Conservation (phyloP, 805 yeast genomes). For the Candida railenensis region DNA sequence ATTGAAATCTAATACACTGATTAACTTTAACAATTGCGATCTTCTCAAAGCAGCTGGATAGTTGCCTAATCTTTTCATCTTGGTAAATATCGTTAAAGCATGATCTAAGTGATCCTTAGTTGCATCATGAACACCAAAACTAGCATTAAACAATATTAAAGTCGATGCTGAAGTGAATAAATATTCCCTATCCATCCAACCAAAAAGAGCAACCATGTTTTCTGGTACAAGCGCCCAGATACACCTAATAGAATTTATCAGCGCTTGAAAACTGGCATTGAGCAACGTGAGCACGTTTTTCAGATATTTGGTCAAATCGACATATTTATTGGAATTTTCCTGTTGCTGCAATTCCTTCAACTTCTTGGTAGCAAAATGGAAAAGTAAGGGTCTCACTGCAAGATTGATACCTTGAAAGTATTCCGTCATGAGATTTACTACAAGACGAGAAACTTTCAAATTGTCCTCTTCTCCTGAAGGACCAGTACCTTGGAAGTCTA, state of each 20-base stretch:
- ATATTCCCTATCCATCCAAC: slow-evolving; percentile 85
- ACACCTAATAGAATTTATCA: slow-evolving; percentile 70
- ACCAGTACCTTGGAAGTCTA: slow-evolving; percentile 49
- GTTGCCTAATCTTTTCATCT: slow-evolving; percentile 75
- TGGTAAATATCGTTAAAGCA: slow-evolving; percentile 65
- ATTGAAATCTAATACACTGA: slow-evolving; percentile 66
- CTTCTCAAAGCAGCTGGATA: slow-evolving; percentile 77
- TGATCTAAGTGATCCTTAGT: slow-evolving; percentile 71
- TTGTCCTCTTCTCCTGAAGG: slow-evolving; percentile 14
- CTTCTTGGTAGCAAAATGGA: slow-evolving; percentile 72
- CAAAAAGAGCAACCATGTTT: slow-evolving; percentile 81
- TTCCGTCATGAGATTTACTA: slow-evolving; percentile 77
- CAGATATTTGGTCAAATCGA: slow-evolving; percentile 68
- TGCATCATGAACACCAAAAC: slow-evolving; percentile 80
- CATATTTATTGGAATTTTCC: slow-evolving; percentile 45
- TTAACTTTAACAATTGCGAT: slow-evolving; percentile 65
- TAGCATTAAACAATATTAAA: slow-evolving; percentile 67
- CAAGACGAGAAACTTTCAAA: slow-evolving; percentile 61
- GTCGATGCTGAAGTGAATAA: slow-evolving; percentile 77
- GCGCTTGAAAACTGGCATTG: slow-evolving; percentile 78
- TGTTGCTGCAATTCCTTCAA: slow-evolving; percentile 45
- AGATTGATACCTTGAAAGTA: slow-evolving; percentile 80
- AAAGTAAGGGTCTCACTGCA: slow-evolving; percentile 73
- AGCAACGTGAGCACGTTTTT: slow-evolving; percentile 63
- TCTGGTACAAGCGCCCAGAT: slow-evolving; percentile 74